Base-by-base conservation (phyloP, 371 early-diverging fungal genomes). In the Mortierella polycephala region DNA sequence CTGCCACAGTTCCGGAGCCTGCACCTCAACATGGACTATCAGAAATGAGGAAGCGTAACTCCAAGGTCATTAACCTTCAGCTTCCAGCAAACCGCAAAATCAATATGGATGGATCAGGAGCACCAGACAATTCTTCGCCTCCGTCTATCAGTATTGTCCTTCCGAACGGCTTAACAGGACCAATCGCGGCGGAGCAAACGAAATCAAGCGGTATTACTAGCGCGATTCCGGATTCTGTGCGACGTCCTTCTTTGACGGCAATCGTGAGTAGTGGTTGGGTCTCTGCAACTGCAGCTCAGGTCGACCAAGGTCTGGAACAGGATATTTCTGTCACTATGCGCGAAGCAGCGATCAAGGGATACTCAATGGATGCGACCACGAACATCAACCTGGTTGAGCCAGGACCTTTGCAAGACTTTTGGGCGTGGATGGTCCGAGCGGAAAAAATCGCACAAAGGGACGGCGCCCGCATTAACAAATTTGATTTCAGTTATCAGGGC, bases 281-380 rank as follows among this genome's bases (percentile, higher is more conserved):
- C 11, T 68, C 71, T 3, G 52, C 63, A 1, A 52, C 68, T 2
- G 59, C 60, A 0, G 60, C 75, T 11, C 59, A 77, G 46, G 65
- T 80, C 0, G 71, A 71, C 41, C 55, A 61, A 46, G 74, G 84
- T 39, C 62, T 91, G 53, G 84, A 85, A 21, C 82, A 76, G 41
- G 96, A 96, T 74, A 90, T 95, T 20, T 90, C 95, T 0, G 91
- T 91, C 9, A 77, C 86, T 11, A 96, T 96, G 94, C 83, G 92
- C 49, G 86, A 86, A 57, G 85, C 93, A 51, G 92, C 91, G 7
- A 67, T 82, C 37, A 82, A 81, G 23, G 95, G 95, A 14, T 96
- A 95, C 70, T 91, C 91, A 6, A 89, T 93, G 88, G 85, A 91
- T 69, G 93, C 91, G 64, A 82, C 83, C 21, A 57, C 41, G 20